phyloP scores from a whole-genome alignment of 106 monocot genomes.

The Acorus gramineus region DNA sequence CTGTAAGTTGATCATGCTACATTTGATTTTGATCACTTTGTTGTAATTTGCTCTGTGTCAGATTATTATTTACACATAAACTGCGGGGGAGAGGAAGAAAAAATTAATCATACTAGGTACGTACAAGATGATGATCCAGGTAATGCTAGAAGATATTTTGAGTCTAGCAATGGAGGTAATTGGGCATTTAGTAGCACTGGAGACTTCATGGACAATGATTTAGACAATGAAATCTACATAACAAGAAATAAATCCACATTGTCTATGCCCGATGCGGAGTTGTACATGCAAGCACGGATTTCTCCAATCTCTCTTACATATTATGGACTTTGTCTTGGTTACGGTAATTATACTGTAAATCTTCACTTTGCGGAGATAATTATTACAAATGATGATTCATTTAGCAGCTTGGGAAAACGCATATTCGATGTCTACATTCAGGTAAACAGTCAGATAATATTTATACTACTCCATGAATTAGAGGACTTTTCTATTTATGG shows the following conservation, averaged over 20 bases:
- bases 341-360: slow-evolving; percentile 34
- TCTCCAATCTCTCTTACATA: slow-evolving; percentile 40
- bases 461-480: not conserved
- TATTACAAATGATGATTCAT: slow-evolving; percentile 32
- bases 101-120: slow-evolving; percentile 12
- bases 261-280: slow-evolving; percentile 14
- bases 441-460: slow-evolving; percentile 16
- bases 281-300: slow-evolving; percentile 37
- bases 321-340: slow-evolving; percentile 49
- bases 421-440: slow-evolving; percentile 51
- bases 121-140: slow-evolving; percentile 13
- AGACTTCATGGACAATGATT: slow-evolving; percentile 14
- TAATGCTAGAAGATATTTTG: slow-evolving; percentile 20
- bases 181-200: slow-evolving; percentile 57
- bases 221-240: slow-evolving; percentile 5
- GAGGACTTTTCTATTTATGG: not conserved
- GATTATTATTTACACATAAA: slow-evolving; percentile 52
- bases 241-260: slow-evolving; percentile 20
- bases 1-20: not conserved
- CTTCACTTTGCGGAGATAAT: slow-evolving; percentile 58
- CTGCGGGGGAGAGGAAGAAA: slow-evolving; percentile 35
- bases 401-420: slow-evolving; percentile 28
- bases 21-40: not conserved
- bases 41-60: slow-evolving; percentile 7
- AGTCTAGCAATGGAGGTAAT: slow-evolving; percentile 12